Evolutionary conservation across 2,329 filamentous ascomycete genomes (phyloP).

Genomic region (Coniochaeta sp.): DNA sequence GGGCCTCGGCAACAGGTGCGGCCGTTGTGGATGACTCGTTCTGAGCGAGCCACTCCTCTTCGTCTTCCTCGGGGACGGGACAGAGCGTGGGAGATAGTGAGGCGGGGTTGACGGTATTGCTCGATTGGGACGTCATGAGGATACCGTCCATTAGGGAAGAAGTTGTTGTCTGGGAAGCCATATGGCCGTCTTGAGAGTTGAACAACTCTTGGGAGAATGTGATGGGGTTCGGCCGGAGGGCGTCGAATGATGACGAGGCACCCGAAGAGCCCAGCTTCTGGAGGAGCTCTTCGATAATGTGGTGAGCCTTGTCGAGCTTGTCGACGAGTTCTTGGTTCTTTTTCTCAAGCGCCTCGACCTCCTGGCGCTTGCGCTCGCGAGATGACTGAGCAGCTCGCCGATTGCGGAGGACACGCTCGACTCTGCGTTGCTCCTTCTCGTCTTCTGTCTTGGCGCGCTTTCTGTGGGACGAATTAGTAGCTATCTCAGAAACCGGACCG

Average conservation of each 20-base stretch:
- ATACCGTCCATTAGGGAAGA: conserved; percentile 29
- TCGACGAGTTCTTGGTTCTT: conserved; percentile 65
- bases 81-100: conserved; percentile 51
- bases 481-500: neutral
- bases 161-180: conserved; percentile 9
- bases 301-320: conserved; percentile 30
- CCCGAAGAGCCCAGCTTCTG: conserved; percentile 54
- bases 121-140: conserved; percentile 30
- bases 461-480: conserved; percentile 34
- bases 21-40: conserved; percentile 12
- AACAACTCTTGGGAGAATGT: conserved; percentile 55
- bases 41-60: conserved; percentile 14
- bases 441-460: conserved; percentile 99
- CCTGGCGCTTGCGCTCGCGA: conserved; percentile 78
- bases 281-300: conserved; percentile 3
- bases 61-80: conserved; percentile 39
- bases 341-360: conserved; percentile 80
- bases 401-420: conserved; percentile 94
- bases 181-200: conserved; percentile 33
- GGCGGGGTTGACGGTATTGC: conserved; percentile 51
- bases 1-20: conserved; percentile 15
- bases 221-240: conserved; percentile 37
- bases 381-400: conserved; percentile 95
- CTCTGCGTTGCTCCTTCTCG: conserved; percentile 95
- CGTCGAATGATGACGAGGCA: conserved; percentile 32